Base-by-base conservation (phyloP, 352 stramenopile species). In the Pythium vanterpoolii region DNA sequence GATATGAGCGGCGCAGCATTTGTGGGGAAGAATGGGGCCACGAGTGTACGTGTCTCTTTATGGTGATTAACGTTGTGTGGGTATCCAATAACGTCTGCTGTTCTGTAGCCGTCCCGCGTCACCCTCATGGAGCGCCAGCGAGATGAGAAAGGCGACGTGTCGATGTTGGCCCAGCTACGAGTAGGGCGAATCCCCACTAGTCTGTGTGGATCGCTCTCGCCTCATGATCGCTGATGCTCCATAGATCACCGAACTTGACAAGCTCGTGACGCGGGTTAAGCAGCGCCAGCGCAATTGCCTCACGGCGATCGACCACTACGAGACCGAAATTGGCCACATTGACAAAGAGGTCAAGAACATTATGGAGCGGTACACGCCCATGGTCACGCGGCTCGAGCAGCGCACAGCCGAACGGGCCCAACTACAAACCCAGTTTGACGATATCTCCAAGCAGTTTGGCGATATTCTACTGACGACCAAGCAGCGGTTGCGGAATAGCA, bases 41-140 rank as follows among this genome's bases (percentile, higher is more conserved):
- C 49, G 50, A 77, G 62, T 58, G 74, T 83, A 64, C 48, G 74
- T 50, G 10, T 23, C 24, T 21, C 27, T 36, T 0, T 31, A 14
- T 11, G 33, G 6, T 19, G 4, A 4, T 34, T 46, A 26, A 7
- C 18, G 44, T 19, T 36, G 8, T 16, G 44, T 23, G 6, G 24
- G 19, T 46, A 45, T 42, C 33, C 13, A 3, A 46, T 59, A 39
- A 50, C 51, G 26, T 16, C 2, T 50, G 51, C 5, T 33, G 42
- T 43, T 40, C 5, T 48, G 40, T 57, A 88, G 78, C 58, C 76
- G 1, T 76, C 62, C 3, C 73, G 81, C 19, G 59, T 79, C 56
- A 87, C 79, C 39, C 68, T 89, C 21, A 91, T 89, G 77, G 77
- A 89, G 71, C 77, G 79, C 9, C 79, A 91, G 59, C 66, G 73